Base-by-base conservation (phyloP, 495 filamentous ascomycete genomes). In the Penicilliopsis zonata region DNA sequence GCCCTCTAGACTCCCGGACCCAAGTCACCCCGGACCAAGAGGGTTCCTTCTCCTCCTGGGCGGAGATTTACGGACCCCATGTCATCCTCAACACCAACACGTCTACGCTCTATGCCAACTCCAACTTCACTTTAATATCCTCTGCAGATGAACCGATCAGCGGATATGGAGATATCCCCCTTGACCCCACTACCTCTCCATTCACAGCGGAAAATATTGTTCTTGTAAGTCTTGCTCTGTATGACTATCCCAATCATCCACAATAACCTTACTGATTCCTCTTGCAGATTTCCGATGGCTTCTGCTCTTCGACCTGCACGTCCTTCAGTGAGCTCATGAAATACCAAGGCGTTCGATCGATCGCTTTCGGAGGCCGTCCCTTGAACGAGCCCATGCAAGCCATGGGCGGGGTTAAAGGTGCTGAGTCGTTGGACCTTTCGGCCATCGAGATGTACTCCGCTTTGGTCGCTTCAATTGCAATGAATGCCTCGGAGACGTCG, bases 231-330 rank as follows among this genome's bases (percentile, higher is more conserved):
- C 1, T 23, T 9, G 12, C 16, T 31, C 15, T 12, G 2, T n/a
- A n/a, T n/a, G n/a, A n/a, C n/a, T n/a, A 9, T 23, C 3, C 5
- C 12, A 18, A 25, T 13, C 7, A 9, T 4, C 20, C 20, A 21
- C 17, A 13, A 25, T 1, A 31, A 17, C 24, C 46, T 37, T 43
- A 23, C 10, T 3, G 18, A 30, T 23, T 16, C 29, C 0, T 28
- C 18, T 18, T 30, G 13, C 23, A 53, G 49, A 45, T 54, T 22
- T 65, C 65, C 18, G 75, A 81, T 46, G 76, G 78, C 27, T 65
- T 65, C 40, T 82, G 78, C 51, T 69, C 65, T 17, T 78, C 72
- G 3, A 76, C 74, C 2, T 82, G 77, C 53, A 67, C 70, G 3
- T 50, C 78, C 38, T 72, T 78, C 49, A 50, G 54, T 27, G 64